Evolutionary conservation across 495 filamentous ascomycete species (phyloP).

Genomic region (Penicillium flavigenum): DNA sequence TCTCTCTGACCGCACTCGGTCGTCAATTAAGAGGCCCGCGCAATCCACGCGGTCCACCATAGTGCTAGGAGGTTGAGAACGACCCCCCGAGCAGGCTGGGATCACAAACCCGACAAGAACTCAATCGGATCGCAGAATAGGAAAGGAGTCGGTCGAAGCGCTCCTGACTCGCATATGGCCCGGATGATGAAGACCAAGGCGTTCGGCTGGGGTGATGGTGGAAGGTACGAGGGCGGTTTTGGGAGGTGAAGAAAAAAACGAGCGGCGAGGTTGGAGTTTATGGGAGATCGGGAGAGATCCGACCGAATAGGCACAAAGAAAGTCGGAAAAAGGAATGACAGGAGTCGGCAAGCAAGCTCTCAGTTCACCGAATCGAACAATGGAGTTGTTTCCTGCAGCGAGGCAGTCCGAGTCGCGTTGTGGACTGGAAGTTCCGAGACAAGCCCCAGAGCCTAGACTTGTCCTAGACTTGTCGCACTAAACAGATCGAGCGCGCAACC

Average conservation of each 20-base stretch:
- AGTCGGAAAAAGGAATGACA: slow-evolving; percentile 20
- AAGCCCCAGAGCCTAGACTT: slow-evolving; percentile 26
- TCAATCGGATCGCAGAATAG: slow-evolving; percentile 15
- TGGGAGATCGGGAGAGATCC: neutral
- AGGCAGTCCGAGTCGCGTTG: slow-evolving; percentile 28
- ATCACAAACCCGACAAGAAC: slow-evolving; percentile 16
- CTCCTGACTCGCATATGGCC: slow-evolving; percentile 27
- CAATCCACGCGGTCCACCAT: slow-evolving; percentile 70
- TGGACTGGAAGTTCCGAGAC: slow-evolving; percentile 33
- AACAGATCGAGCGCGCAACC: slow-evolving; percentile 10
- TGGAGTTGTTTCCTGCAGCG: slow-evolving; percentile 41
- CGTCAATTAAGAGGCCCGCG: slow-evolving; percentile 82
- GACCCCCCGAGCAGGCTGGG: slow-evolving; percentile 17
- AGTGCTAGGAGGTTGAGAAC: slow-evolving; percentile 20
- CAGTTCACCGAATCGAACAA: slow-evolving; percentile 31
- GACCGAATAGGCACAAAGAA: slow-evolving; percentile 11
- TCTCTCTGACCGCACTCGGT: slow-evolving; percentile 64
- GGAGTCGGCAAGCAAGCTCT: slow-evolving; percentile 17
- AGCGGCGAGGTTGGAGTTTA: slow-evolving; percentile 1
- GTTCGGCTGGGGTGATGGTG: neutral
- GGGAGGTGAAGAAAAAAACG: slow-evolving; percentile 3
- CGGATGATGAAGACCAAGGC: slow-evolving; percentile 14
- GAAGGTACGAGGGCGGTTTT: slow-evolving; percentile 5
- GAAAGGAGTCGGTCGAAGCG: slow-evolving; percentile 16
- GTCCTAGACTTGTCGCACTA: slow-evolving; percentile 22